Evolutionary conservation across 306 rosid genomes (phyloP).

Genomic region (Adenanthera pavonina): DNA sequence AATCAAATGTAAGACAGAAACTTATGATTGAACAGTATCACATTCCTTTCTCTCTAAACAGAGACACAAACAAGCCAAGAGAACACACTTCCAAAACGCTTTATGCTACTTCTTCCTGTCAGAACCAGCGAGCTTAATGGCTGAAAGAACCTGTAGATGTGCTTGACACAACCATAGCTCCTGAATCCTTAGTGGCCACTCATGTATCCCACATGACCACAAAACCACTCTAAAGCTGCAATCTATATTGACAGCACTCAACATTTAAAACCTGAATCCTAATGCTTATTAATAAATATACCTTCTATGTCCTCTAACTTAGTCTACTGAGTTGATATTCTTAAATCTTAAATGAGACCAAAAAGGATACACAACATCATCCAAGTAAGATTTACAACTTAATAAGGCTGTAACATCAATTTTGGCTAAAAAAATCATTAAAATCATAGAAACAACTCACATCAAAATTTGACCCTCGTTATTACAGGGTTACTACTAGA

Average conservation of each 20-base stretch:
- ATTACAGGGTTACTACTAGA: constrained; percentile 8
- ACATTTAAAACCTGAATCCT: background rate
- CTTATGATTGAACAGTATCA: no score
- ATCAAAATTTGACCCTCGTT: background rate
- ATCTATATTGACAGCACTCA: background rate
- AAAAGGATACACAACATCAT: constrained; percentile 3
- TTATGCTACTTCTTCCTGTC: no score
- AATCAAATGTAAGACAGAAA: no score
- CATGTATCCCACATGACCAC: background rate
- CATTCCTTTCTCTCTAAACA: no score
- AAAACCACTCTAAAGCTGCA: background rate
- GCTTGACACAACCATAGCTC: no score
- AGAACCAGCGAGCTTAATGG: no score
- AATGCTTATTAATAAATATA: background rate
- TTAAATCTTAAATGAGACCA: background rate
- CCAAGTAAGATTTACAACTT: background rate
- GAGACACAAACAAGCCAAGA: no score
- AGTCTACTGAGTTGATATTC: background rate
- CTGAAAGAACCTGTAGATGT: no score
- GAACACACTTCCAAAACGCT: no score
- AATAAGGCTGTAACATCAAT: background rate
- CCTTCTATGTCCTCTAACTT: background rate
- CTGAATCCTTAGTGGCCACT: background rate
- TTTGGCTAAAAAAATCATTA: constrained; percentile 14
- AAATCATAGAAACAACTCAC: background rate